Evolutionary conservation across 345 rosid species (phyloP), one percentile per base, ranked within the genome.

Genomic region (Euphorbia tirucalli): DNA sequence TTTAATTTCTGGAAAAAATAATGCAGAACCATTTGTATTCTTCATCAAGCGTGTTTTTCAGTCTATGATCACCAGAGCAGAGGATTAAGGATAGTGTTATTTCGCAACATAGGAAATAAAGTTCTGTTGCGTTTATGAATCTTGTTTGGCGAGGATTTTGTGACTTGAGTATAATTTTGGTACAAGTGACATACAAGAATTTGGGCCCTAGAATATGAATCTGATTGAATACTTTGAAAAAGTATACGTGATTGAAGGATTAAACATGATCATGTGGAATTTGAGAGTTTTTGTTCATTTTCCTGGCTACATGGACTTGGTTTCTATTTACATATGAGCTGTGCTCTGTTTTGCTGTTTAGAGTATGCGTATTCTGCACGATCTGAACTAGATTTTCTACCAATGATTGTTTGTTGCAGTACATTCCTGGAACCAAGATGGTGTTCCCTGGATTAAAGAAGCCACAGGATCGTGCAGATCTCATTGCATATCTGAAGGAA

Each of bases 361-460:
- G 9, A 52, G n/a, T 6, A n/a, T 18, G 1, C 19, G 7, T 52
- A 15, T 52, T 52, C 8, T 1, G 11, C 57, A 19, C 0, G 24
- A 19, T 52, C 57, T 19, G 10, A 52, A 19, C 7, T 48, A 46
- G 15, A 13, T 55, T 24, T 13, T 11, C 22, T 37, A n/a, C n/a
- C n/a, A n/a, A 5, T 0, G 15, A 27, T 28, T 27, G n/a, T 21
- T 68, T 1, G 6, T 68, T 81, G 85, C 95, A 92, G 98, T 94
- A 94, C 80, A 94, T 94, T 48, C 97, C 98, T 0, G 98, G 97
- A 69, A 94, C 98, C 1, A 94, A 94, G 88, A 94, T 94, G 98
- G 98, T 94, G 37, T 94, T 94, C 84, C 98, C 98, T 65, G 98
- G 98, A 68, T 72, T 93, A 61, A 93, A 93, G 90, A 93, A 91